Evolutionary conservation across 805 yeast species (phyloP).

Genomic region (Pichia cephalocereana): DNA sequence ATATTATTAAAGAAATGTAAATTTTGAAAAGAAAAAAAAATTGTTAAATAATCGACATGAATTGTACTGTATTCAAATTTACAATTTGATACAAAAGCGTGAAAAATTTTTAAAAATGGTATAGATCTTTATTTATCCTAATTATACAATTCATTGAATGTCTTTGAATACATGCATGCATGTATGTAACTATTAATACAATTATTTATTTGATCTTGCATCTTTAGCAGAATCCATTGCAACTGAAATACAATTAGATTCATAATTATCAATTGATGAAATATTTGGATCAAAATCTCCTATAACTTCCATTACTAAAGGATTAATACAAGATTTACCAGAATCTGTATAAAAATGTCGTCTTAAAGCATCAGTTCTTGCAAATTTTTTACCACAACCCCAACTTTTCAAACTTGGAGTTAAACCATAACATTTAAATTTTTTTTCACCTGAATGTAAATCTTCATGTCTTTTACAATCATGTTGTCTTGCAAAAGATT

Average conservation of each 20-base stretch:
- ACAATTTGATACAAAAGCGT: too few relatives aligned
- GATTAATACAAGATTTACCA: slow-evolving; percentile 63
- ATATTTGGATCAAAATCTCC: slow-evolving; percentile 1
- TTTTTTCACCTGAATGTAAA: slow-evolving; percentile 67
- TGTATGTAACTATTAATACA: too few relatives aligned
- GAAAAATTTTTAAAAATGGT: too few relatives aligned
- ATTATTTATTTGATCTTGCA: background rate
- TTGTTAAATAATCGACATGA: too few relatives aligned
- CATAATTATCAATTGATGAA: background rate
- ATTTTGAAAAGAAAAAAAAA: too few relatives aligned
- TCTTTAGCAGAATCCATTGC: slow-evolving; percentile 5
- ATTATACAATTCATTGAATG: too few relatives aligned
- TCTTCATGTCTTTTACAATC: slow-evolving; percentile 71
- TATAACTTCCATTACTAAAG: slow-evolving; percentile 33
- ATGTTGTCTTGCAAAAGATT: slow-evolving; percentile 74
- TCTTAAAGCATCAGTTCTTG: slow-evolving; percentile 70
- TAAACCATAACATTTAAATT: slow-evolving; percentile 61
- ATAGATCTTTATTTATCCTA: too few relatives aligned
- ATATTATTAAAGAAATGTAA: too few relatives aligned
- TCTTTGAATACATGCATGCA: too few relatives aligned
- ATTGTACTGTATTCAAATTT: too few relatives aligned
- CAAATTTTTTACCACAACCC: slow-evolving; percentile 80
- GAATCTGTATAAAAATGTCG: slow-evolving; percentile 75
- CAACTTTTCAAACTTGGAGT: slow-evolving; percentile 45
- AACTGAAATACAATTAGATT: slow-evolving; percentile 5